Evolutionary conservation across 164 flowering plant genomes (phyloP).

Genomic region (Vitis cinerea): DNA sequence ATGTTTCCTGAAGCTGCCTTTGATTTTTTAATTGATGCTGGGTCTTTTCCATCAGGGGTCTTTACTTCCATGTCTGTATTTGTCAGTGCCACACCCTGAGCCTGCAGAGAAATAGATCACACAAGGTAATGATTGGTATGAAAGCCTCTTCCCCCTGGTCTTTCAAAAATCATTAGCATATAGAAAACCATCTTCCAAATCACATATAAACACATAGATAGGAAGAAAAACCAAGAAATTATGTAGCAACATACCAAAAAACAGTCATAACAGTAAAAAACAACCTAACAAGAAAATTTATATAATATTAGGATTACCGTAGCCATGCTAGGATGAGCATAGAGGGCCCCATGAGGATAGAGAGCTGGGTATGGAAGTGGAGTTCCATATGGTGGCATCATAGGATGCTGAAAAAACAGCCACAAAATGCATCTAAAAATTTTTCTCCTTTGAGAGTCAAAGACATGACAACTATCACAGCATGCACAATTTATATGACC

Average conservation of each 20-base stretch:
- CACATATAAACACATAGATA: too few relatives aligned
- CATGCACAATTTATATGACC: not conserved
- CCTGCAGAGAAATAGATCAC: not conserved
- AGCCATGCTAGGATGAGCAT: constrained; percentile 7
- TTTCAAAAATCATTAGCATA: too few relatives aligned
- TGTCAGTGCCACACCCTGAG: constrained; percentile 3
- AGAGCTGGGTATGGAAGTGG: constrained; percentile 10
- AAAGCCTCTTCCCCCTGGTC: not conserved
- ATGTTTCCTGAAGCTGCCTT: not conserved
- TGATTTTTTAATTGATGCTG: not conserved
- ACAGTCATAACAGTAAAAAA: too few relatives aligned
- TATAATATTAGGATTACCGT: not conserved
- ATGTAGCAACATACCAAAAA: too few relatives aligned
- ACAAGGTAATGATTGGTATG: not conserved
- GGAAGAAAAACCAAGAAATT: too few relatives aligned
- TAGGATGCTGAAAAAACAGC: constrained; percentile 7
- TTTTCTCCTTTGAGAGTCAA: not conserved
- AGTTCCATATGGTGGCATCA: constrained; percentile 4
- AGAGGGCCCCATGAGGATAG: constrained; percentile 9
- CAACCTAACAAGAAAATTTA: not conserved
- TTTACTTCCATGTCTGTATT: constrained; percentile 3
- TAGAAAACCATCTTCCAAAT: too few relatives aligned
- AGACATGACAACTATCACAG: not conserved
- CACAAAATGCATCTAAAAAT: not conserved
- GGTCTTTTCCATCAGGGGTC: constrained; percentile 6